Evolutionary conservation across 257 asterid genomes (phyloP).

Genomic region (Anisodus tanguticus): DNA sequence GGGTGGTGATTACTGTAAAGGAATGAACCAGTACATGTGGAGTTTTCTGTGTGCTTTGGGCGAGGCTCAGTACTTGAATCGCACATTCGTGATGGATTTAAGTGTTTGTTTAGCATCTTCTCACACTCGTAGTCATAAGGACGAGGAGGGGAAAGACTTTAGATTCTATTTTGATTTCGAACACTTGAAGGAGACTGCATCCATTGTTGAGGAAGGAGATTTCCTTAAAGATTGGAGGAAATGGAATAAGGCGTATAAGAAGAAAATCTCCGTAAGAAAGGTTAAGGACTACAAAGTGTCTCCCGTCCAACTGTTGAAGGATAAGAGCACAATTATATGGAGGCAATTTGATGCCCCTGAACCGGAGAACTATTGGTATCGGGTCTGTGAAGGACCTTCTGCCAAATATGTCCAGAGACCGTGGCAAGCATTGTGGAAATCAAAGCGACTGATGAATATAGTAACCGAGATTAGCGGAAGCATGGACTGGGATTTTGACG

Average conservation of each 20-base stretch:
- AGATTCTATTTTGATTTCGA: conserved; percentile 93
- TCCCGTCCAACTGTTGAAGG: conserved; percentile 73
- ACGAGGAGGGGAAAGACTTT: conserved; percentile 90
- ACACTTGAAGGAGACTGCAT: conserved; percentile 77
- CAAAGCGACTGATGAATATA: conserved; percentile 88
- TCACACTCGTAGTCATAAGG: conserved; percentile 66
- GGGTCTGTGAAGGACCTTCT: conserved; percentile 93
- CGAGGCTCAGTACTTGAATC: conserved; percentile 84
- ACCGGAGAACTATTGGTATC: conserved; percentile 92
- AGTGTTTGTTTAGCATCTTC: conserved; percentile 78
- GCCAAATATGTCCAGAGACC: conserved; percentile 82
- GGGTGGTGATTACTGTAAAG: conserved; percentile 96
- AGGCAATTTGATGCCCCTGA: conserved; percentile 80
- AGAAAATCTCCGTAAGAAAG: conserved; percentile 64
- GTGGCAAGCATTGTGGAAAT: conserved; percentile 87
- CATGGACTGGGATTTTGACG: conserved; percentile 99
- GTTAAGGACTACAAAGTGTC: conserved; percentile 67
- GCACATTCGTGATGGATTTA: conserved; percentile 94
- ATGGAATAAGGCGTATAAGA: conserved; percentile 72
- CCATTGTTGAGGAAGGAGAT: conserved; percentile 78
- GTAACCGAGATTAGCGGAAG: conserved; percentile 91
- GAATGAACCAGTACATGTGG: conserved; percentile 92
- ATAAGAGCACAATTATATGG: conserved; percentile 75
- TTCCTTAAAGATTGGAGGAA: conserved; percentile 80
- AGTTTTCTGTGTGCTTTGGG: conserved; percentile 96